Conservation (phyloP, 768 basidiomycete species). For the Panaeolus papilionaceus region DNA sequence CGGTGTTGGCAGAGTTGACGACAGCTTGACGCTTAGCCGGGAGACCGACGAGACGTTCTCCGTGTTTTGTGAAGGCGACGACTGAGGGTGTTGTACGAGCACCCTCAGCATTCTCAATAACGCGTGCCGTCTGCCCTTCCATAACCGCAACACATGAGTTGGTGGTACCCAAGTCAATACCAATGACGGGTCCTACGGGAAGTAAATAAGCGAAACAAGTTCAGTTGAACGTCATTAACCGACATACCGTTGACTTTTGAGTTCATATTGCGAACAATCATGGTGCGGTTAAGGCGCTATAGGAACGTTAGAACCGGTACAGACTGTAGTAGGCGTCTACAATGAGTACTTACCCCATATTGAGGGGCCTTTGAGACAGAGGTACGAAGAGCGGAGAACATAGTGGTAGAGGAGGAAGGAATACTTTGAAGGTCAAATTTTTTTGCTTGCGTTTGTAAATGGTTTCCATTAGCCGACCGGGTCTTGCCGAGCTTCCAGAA, state of each 20-base stretch:
- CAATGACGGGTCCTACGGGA: conserved; percentile 79
- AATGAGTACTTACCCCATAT: conserved; percentile 58
- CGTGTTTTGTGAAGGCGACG: conserved; percentile 98
- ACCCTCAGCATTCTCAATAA: conserved; percentile 98
- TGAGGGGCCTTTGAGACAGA: conserved; percentile 64
- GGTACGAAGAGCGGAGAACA: conserved; percentile 76
- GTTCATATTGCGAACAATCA: conserved; percentile 93
- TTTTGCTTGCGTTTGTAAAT: conserved; percentile 45
- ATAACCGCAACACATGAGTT: conserved; percentile 93
- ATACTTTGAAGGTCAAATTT: conserved; percentile 47
- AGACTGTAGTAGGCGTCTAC: conserved; percentile 11
- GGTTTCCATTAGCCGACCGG: conserved; percentile 41
- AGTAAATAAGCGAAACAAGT: conserved; percentile 13
- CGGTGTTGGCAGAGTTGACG: conserved; percentile 93
- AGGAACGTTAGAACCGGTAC: conserved; percentile 14
- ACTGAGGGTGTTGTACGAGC: conserved; percentile 98
- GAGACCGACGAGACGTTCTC: conserved; percentile 94
- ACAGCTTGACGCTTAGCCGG: conserved; percentile 98
- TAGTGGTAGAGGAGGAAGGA: conserved; percentile 58
- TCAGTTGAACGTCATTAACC: conserved; percentile 22
- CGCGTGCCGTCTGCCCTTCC: conserved; percentile 94
- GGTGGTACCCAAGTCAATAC: conserved; percentile 96
- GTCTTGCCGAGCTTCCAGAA: conserved; percentile 48
- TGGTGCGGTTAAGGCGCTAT: conserved; percentile 71
- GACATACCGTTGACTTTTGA: conserved; percentile 86